Conservation (phyloP, 306 rosid species). For the Hippophae gyantsensis region DNA sequence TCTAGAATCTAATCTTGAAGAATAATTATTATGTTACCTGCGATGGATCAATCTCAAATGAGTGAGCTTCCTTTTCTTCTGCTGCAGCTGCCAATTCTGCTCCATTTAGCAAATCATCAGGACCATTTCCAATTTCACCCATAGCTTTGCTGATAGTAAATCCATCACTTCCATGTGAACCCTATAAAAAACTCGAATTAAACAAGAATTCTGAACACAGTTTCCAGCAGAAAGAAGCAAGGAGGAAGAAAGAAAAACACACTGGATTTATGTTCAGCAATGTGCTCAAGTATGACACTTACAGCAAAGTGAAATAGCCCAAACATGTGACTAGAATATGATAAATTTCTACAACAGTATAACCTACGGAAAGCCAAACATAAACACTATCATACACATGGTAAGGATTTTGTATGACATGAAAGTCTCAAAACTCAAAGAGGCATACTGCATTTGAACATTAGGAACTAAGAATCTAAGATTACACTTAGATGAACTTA, state of each 20-base stretch:
- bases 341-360: not conserved
- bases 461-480: no score
- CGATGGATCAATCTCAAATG: conserved; percentile 73
- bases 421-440: no score
- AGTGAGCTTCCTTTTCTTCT: conserved; percentile 84
- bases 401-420: no score
- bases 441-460: no score
- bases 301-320: not conserved
- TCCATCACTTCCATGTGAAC: conserved; percentile 51
- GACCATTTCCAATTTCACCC: conserved; percentile 63
- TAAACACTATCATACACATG: no score
- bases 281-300: not conserved
- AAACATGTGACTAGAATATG: not conserved
- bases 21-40: conserved; percentile 43
- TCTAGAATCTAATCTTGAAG: conserved; percentile 4
- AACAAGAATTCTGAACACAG: not conserved
- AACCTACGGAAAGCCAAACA: conserved; percentile 3
- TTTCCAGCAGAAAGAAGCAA: not conserved
- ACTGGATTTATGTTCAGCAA: not conserved
- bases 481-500: no score
- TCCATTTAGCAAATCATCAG: conserved; percentile 66
- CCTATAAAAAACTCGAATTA: conserved; percentile 29
- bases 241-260: not conserved
- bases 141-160: conserved; percentile 77
- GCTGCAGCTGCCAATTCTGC: conserved; percentile 86